Percentiles rank a stretch among this genome's conserved stretches.
phyloP scores from a whole-genome alignment of 2,329 filamentous ascomycete genomes.

The Pezicula neosporulosa region DNA sequence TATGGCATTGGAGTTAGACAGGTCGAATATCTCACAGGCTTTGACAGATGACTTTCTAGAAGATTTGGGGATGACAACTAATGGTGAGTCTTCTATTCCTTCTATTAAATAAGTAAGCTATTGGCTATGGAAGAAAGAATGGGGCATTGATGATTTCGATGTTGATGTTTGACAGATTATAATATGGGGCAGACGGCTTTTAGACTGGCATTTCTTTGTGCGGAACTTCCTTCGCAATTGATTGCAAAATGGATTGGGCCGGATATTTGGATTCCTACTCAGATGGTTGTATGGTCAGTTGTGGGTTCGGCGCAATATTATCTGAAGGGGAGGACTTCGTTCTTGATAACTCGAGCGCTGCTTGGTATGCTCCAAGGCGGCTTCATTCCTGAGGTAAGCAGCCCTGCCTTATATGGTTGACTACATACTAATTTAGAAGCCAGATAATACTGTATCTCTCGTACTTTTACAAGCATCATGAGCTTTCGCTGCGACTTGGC shows the following conservation, averaged over 20 bases:
- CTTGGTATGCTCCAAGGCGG: constrained; percentile 23
- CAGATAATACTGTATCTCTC: constrained; percentile 25
- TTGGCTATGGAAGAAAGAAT: background rate
- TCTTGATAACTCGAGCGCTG: constrained; percentile 16
- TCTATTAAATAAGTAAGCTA: no score
- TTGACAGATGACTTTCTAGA: constrained; percentile 58
- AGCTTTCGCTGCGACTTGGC: constrained; percentile 20
- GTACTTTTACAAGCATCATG: constrained; percentile 24
- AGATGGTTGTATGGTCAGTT: constrained; percentile 50
- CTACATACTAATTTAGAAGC: constrained; percentile 35
- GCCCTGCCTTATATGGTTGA: constrained; percentile 52
- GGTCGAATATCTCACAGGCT: constrained; percentile 56
- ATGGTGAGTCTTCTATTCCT: constrained; percentile 29
- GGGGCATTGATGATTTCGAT: background rate
- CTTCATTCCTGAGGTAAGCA: constrained; percentile 37
- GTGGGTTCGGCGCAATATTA: constrained; percentile 47
- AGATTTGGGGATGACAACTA: constrained; percentile 44
- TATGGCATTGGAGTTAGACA: constrained; percentile 57
- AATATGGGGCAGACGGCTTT: constrained; percentile 46
- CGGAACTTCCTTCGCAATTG: constrained; percentile 55
- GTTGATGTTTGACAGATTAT: constrained; percentile 28
- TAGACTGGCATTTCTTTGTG: constrained; percentile 25
- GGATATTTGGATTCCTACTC: constrained; percentile 48
- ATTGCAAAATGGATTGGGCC: constrained; percentile 44
- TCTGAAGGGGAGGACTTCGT: constrained; percentile 30